Evolutionary conservation across 129 eudicot species (phyloP), one percentile per base, ranked within the genome.

Genomic region (Escallonia rubra): DNA sequence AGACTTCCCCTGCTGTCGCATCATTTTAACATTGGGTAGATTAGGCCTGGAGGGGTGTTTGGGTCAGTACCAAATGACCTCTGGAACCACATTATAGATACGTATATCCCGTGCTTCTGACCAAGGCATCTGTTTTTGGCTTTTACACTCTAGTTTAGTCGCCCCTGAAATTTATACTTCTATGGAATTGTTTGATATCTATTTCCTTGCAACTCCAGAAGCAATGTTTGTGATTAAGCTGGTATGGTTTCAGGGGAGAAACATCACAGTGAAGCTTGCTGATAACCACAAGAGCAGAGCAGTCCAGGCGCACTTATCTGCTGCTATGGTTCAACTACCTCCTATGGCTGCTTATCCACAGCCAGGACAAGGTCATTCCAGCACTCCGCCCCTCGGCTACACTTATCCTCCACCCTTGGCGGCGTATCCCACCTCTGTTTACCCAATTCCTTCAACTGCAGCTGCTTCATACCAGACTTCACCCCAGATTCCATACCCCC

Each of bases 221-320:
- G 34, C 34, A 23, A 23, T 23, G 34, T 23, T 23, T 23, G 34
- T n/a, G n/a, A n/a, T 23, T 23, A 23, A 23, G 1, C 34, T 23
- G 34, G 34, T 47, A 10, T 10, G 10, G 6, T 47, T 63, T 53
- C 82, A 87, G 90, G 95, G 90, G 57, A 59, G 90, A 68, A 84
- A 63, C 53, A 60, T 87, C 52, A 87, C 86, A 0, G 88, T 84
- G 69, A 87, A 87, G 66, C 85, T 78, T 74, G 90, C 90, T 1
- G 90, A 87, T 80, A 87, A 77, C 63, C 77, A 73, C 70, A 83
- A 83, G 81, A 76, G 78, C 70, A 87, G 73, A 76, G 75, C 63
- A 55, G 60, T 41, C 34, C 83, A 68, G 34, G 4, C 70, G 10
- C 78, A 71, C 52, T 6, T 63, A 48, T 79, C 73, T 44, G 68